A percentile compares a stretch with the other conserved stretches of the same genome.
Conservation (phyloP, 495 filamentous ascomycete genomes). For the Aspergillus biplanus region DNA sequence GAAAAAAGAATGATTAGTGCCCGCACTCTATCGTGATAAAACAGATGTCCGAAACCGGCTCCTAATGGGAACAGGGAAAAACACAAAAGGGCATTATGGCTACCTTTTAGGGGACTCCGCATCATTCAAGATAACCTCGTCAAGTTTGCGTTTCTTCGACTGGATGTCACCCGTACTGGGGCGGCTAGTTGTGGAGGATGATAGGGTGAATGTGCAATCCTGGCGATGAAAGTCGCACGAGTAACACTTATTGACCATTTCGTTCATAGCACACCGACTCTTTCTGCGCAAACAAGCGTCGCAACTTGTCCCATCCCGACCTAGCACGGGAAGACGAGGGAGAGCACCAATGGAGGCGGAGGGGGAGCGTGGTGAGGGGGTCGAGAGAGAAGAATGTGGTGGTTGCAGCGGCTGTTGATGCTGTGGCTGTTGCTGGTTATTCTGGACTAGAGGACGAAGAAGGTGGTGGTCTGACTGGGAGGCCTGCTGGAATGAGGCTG, state of each 20-base stretch:
- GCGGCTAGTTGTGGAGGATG: slow-evolving; percentile 25
- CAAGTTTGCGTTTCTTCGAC: slow-evolving; percentile 72
- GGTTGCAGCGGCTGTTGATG: slow-evolving; percentile 31
- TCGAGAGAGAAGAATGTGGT: slow-evolving; percentile 24
- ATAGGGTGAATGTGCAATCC: slow-evolving; percentile 54
- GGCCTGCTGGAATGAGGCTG: slow-evolving; percentile 34
- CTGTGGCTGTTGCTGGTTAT: slow-evolving; percentile 24
- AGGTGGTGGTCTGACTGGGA: slow-evolving; percentile 31
- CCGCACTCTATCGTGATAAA: slow-evolving; percentile 23
- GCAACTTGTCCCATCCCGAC: slow-evolving; percentile 59
- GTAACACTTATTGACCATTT: slow-evolving; percentile 55
- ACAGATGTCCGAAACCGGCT: slow-evolving; percentile 29
- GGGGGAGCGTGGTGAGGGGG: slow-evolving; percentile 33
- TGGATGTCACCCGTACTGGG: slow-evolving; percentile 55
- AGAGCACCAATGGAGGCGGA: slow-evolving; percentile 30
- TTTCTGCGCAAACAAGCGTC: slow-evolving; percentile 85
- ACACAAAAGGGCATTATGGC: neutral
- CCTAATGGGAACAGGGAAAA: slow-evolving; percentile 9
- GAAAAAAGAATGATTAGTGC: slow-evolving; percentile 21
- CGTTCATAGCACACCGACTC: slow-evolving; percentile 87
- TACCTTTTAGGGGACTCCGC: slow-evolving; percentile 51
- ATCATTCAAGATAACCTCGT: slow-evolving; percentile 39
- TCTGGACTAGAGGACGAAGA: slow-evolving; percentile 32
- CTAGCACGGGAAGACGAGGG: slow-evolving; percentile 31
- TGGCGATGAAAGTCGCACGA: slow-evolving; percentile 59